Percentiles rank a stretch among this genome's conserved stretches.
Evolutionary conservation across 345 rosid species (phyloP).

Genomic region (Lenwebbia sp.): DNA sequence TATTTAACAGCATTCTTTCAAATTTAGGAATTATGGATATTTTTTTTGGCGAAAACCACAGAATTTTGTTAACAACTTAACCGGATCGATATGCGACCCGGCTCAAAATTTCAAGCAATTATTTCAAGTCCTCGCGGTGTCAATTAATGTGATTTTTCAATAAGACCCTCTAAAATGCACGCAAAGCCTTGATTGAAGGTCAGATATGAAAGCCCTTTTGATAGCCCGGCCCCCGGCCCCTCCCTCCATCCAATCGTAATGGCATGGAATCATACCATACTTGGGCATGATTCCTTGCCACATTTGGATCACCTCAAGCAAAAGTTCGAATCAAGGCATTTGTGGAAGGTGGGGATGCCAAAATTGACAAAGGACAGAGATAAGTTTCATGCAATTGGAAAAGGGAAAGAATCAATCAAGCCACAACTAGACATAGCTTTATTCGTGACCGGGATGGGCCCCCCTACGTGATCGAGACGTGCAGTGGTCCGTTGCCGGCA

Average conservation of each 20-base stretch:
- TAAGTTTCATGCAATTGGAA: not conserved
- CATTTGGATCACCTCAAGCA: not conserved
- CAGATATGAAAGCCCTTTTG: not conserved
- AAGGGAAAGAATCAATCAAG: not conserved
- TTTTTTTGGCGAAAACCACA: not conserved
- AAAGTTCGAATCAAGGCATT: not conserved
- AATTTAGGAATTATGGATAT: not conserved
- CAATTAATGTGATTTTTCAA: not conserved
- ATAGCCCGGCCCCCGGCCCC: not conserved
- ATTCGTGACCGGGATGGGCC: not conserved
- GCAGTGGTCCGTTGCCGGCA: no score
- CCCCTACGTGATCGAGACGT: not conserved
- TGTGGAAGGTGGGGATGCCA: not conserved
- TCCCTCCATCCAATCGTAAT: not conserved
- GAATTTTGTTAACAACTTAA: not conserved
- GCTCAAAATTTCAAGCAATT: not conserved
- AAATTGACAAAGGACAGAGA: not conserved
- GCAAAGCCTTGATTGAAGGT: not conserved
- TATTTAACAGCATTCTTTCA: not conserved
- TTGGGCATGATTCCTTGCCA: not conserved
- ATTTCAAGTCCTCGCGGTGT: not conserved
- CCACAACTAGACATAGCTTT: no score
- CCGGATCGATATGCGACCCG: not conserved
- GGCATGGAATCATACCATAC: not conserved
- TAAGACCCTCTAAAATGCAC: not conserved